Conservation (phyloP, 2,329 filamentous ascomycete species). For the Coleophoma cylindrospora region DNA sequence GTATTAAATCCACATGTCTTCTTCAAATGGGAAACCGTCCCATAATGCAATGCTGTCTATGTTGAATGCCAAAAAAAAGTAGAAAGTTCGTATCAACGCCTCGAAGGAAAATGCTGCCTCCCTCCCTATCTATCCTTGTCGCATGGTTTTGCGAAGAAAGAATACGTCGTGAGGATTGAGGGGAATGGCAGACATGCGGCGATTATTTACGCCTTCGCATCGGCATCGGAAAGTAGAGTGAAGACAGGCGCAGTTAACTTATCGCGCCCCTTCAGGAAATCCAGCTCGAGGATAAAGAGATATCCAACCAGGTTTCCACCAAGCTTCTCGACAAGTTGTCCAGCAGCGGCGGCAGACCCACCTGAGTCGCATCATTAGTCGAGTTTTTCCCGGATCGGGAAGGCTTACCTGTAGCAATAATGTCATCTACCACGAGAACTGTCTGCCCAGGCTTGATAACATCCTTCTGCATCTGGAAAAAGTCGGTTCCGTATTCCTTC, state of each 20-base stretch:
- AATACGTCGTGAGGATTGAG: neutral
- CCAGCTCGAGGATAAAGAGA: slow-evolving; percentile 92
- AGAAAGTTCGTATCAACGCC: slow-evolving; percentile 10
- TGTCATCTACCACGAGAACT: slow-evolving; percentile 92
- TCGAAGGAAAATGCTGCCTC: slow-evolving; percentile 10
- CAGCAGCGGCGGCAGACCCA: slow-evolving; percentile 85
- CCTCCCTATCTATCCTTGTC: too few species aligned
- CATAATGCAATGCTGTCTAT: slow-evolving; percentile 22
- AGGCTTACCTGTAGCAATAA: slow-evolving; percentile 88
- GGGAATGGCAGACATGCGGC: too few species aligned
- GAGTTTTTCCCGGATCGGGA: neutral
- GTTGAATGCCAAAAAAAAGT: slow-evolving; percentile 12
- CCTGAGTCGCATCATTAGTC: slow-evolving; percentile 45
- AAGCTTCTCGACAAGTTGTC: slow-evolving; percentile 78
- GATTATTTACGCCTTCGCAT: slow-evolving; percentile 13
- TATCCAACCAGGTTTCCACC: slow-evolving; percentile 84
- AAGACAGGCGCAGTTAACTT: slow-evolving; percentile 82
- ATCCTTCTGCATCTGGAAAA: slow-evolving; percentile 92
- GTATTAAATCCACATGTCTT: too few species aligned
- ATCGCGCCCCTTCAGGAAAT: slow-evolving; percentile 85
- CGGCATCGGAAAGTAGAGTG: slow-evolving; percentile 71
- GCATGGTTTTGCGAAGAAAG: neutral
- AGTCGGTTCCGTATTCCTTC: slow-evolving; percentile 95
- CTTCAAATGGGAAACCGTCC: too few species aligned
- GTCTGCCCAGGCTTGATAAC: slow-evolving; percentile 81